Evolutionary conservation across 805 yeast species (phyloP).

Genomic region (Teunomyces lycoperdinae): DNA sequence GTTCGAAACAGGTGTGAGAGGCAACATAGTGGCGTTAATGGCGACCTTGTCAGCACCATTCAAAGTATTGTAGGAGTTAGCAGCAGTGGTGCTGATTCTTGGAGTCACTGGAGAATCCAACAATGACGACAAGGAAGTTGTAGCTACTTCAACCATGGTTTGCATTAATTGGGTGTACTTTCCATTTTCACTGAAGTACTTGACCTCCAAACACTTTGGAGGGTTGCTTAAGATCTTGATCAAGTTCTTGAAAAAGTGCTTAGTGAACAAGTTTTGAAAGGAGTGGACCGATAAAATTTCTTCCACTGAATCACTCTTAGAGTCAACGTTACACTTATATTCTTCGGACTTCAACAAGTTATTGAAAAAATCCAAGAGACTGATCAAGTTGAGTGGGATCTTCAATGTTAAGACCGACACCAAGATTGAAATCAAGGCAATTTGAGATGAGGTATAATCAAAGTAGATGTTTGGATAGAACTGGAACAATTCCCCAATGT

Average conservation of each 20-base stretch:
- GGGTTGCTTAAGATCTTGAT: constrained; percentile 41
- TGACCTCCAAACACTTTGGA: constrained; percentile 45
- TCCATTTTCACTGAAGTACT: constrained; percentile 39
- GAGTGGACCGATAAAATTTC: constrained; percentile 17
- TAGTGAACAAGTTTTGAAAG: constrained; percentile 16
- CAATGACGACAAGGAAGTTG: constrained; percentile 19
- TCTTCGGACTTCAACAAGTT: constrained; percentile 13
- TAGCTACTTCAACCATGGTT: constrained; percentile 30
- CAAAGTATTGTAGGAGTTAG: background rate
- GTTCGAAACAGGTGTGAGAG: constrained; percentile 22
- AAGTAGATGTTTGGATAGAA: constrained; percentile 59
- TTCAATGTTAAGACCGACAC: constrained; percentile 35
- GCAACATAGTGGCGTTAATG: constrained; percentile 8
- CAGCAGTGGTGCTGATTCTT: constrained; percentile 11
- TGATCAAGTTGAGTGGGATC: constrained; percentile 25
- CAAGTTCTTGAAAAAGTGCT: constrained; percentile 22
- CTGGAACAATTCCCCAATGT: constrained; percentile 64
- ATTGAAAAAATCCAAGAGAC: constrained; percentile 19
- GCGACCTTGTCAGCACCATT: background rate
- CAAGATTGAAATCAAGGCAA: constrained; percentile 46
- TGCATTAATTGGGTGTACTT: constrained; percentile 38
- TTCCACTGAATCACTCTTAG: constrained; percentile 16
- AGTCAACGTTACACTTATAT: constrained; percentile 21
- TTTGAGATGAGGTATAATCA: constrained; percentile 51
- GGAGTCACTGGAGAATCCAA: constrained; percentile 33